These are phyloP conservation scores for Domatiomyces globalis DNA, from an alignment of 2,329 filamentous ascomycete species.

Conservation along the genomic window DNA sequence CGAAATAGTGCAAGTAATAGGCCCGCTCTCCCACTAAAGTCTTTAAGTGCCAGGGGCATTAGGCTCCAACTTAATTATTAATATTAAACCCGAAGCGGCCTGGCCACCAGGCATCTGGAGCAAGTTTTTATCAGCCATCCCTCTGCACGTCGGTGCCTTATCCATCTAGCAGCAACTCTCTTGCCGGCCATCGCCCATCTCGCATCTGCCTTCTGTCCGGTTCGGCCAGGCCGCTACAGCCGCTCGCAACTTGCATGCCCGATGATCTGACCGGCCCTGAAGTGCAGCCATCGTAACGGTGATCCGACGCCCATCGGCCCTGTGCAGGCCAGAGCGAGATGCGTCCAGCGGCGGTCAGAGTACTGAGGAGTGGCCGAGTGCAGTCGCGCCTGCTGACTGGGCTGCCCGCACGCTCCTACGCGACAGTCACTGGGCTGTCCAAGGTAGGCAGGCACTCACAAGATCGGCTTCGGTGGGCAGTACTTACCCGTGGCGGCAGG, in stretches of 20 bases:
- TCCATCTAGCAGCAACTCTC: no score
- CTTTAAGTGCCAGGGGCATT: no score
- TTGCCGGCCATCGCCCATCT: no score
- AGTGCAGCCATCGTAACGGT: neutral
- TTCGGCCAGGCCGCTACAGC: no score
- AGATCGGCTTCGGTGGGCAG: neutral
- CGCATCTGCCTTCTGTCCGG: no score
- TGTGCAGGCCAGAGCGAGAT: conserved; percentile 1
- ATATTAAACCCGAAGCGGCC: no score
- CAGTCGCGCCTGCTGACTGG: conserved; percentile 4
- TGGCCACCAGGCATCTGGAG: no score
- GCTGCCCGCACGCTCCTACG: conserved; percentile 12
- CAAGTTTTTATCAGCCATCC: no score
- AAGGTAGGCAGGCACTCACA: conserved; percentile 8
- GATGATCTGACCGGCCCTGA: neutral
- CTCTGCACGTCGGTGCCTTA: no score
- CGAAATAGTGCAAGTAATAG: no score
- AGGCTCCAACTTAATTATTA: no score
- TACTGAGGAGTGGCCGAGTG: conserved; percentile 11
- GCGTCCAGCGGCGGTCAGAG: conserved; percentile 12
- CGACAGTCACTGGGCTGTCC: conserved; percentile 14
- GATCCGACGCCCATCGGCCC: neutral
- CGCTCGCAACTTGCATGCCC: neutral
- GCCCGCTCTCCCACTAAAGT: no score
- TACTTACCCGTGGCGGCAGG: conserved; percentile 32